Percentiles rank a stretch among this genome's conserved stretches.
Conservation (phyloP, 108 stramenopile species). For the Schizochytrium sp. region DNA sequence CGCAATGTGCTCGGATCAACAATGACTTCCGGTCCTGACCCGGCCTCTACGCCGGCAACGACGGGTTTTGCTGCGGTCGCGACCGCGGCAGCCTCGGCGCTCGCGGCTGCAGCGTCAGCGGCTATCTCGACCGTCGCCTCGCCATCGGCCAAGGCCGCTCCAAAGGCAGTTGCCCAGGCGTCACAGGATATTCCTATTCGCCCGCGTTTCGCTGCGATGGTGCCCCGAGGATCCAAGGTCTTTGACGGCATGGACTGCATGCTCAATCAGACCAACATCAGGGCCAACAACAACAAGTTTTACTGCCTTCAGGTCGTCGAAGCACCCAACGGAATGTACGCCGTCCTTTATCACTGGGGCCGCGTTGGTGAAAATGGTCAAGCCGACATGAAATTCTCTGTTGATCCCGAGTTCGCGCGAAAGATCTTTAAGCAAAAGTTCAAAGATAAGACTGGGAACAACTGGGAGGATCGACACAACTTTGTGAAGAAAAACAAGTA, state of each 20-base stretch:
- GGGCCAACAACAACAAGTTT: constrained; percentile 51
- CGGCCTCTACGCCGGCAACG: too few relatives aligned
- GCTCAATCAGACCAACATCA: constrained; percentile 51
- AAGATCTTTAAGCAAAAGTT: constrained; percentile 39
- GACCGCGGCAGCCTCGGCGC: too few relatives aligned
- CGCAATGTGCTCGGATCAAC: neutral
- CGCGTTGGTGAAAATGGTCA: constrained; percentile 38
- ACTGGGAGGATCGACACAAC: constrained; percentile 21
- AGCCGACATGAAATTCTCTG: constrained; percentile 11
- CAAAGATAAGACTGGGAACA: constrained; percentile 41
- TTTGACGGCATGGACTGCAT: constrained; percentile 23
- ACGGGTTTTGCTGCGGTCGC: too few relatives aligned
- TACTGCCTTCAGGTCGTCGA: constrained; percentile 28
- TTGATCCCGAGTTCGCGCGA: neutral
- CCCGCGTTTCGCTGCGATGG: neutral
- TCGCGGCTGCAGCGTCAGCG: too few relatives aligned
- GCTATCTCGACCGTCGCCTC: too few relatives aligned
- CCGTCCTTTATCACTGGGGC: constrained; percentile 35
- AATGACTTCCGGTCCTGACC: too few relatives aligned
- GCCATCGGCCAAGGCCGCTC: too few relatives aligned
- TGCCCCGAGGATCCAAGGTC: constrained; percentile 16
- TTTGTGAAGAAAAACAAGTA: constrained; percentile 41
- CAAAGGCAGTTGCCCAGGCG: too few relatives aligned
- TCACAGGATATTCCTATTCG: neutral
- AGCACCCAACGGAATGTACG: neutral